Evolutionary conservation across 2,329 filamentous ascomycete species (phyloP).

Genomic region (Didymella glomerata): DNA sequence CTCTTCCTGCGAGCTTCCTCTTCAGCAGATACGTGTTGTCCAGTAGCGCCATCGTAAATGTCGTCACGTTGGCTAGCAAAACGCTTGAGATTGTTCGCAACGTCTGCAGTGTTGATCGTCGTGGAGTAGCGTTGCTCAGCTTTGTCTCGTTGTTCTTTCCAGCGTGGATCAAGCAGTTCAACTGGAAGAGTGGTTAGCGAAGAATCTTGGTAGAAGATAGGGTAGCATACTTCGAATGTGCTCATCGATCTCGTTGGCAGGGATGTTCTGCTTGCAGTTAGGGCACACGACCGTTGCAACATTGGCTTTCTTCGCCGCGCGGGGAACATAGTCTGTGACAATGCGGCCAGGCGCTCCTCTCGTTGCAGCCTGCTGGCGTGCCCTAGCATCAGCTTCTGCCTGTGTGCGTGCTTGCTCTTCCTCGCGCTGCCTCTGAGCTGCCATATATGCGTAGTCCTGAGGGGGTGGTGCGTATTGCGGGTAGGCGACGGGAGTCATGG

Average conservation of each 20-base stretch:
- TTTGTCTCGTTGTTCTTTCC: constrained; percentile 95
- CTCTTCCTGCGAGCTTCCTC: constrained; percentile 82
- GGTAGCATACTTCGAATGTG: constrained; percentile 82
- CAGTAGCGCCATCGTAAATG: constrained; percentile 79
- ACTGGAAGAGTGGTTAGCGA: constrained; percentile 61
- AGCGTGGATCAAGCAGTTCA: constrained; percentile 89
- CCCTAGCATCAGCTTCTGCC: constrained; percentile 67
- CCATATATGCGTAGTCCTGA: constrained; percentile 40
- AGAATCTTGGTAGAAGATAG: constrained; percentile 3
- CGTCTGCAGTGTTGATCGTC: constrained; percentile 86
- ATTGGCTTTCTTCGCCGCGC: constrained; percentile 73
- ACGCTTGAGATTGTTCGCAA: constrained; percentile 94
- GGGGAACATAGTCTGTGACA: constrained; percentile 89
- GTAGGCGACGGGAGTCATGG: constrained; percentile 37
- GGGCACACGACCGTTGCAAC: constrained; percentile 80
- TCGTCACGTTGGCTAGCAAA: constrained; percentile 87
- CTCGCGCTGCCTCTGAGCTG: constrained; percentile 47
- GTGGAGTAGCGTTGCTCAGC: constrained; percentile 83
- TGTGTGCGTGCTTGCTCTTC: constrained; percentile 52
- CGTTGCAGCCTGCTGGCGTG: constrained; percentile 81
- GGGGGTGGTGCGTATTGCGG: constrained; percentile 39
- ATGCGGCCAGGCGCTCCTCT: constrained; percentile 77
- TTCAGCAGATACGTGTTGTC: constrained; percentile 71
- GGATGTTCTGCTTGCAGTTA: constrained; percentile 91
- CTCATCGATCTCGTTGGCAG: constrained; percentile 84